phyloP scores from a whole-genome alignment of 345 rosid genomes.

The Lepidium africanum region DNA sequence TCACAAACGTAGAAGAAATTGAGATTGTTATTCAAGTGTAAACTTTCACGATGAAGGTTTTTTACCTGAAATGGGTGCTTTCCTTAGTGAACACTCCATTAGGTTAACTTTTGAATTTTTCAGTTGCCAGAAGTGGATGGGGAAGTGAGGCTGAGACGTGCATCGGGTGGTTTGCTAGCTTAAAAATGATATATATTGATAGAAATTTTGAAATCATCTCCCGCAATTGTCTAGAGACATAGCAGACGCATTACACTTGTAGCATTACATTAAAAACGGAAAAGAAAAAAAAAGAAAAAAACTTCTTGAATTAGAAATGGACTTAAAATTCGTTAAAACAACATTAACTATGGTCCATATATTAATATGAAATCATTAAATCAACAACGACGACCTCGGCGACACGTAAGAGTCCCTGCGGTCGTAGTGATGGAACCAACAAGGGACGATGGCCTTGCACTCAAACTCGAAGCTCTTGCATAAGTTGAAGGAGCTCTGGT shows the following conservation, averaged over 20 bases:
- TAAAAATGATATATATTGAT: background rate
- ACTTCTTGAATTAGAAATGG: background rate
- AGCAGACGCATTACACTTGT: constrained; percentile 15
- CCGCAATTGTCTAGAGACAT: constrained; percentile 19
- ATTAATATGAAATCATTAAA: background rate
- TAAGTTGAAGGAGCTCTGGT: constrained; percentile 43
- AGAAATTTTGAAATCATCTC: background rate
- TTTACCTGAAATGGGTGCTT: too few relatives aligned
- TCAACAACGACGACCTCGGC: constrained; percentile 50
- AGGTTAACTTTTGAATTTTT: too few relatives aligned
- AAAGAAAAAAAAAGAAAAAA: too few relatives aligned
- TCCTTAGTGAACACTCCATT: too few relatives aligned
- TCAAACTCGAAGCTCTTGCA: constrained; percentile 66
- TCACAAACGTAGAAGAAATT: too few relatives aligned
- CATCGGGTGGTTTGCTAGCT: background rate
- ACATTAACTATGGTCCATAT: background rate
- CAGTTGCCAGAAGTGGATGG: too few relatives aligned
- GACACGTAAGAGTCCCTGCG: constrained; percentile 56
- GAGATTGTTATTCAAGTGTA: too few relatives aligned
- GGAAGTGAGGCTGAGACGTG: too few relatives aligned
- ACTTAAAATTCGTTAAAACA: background rate
- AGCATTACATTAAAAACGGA: background rate
- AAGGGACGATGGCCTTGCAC: constrained; percentile 60
- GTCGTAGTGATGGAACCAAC: constrained; percentile 54
- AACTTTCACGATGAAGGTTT: too few relatives aligned